Base-by-base conservation (phyloP, 1,139 yeast species). In the Pichia sp. region DNA sequence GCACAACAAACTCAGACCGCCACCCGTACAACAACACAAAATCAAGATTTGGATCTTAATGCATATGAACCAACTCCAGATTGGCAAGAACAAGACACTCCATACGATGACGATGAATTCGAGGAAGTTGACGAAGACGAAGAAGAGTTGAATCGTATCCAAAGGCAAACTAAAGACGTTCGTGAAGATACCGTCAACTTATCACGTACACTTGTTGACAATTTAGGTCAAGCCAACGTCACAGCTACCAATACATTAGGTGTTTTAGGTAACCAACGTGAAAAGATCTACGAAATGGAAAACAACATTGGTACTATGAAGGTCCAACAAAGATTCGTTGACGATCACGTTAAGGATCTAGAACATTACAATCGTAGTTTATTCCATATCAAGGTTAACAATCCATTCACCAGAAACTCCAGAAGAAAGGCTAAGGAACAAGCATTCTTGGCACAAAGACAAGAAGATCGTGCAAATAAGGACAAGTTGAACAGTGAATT, bases 161-260 rank as follows among this genome's bases (percentile, higher is more conserved):
- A 88, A 53, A 74, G 89, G 51, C 90, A 85, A 62, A 83, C 89
- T 40, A 91, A 91, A 65, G 66, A 62, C 45, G 59, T 60, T 33
- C 55, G 66, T 48, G 94, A 89, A 59, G 94, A 89, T 59, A 85
- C 96, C 1, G 81, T 90, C 17, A 84, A 88, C 10, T 81, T 90
- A 42, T 86, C 98, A 0, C 76, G 96, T 59, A 90, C 90, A 58
- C 90, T 96, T 0, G 70, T 93, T 51, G 77, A 85, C 57, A 81
- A 88, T 81, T 96, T 96, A 1, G 85, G 85, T 55, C 94, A 89
- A 58, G 97, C 98, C 0, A 97, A 91, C 65, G 86, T 85, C 46
- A 79, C 91, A 9, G 99, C 96, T 22, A 77, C 89, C 45, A 89
- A 91, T 63, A 85, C 98, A 0, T 70, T 91, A 57, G 97, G 97